Evolutionary conservation across 345 rosid species (phyloP), one percentile per base, ranked within the genome.

Genomic region (Lepidium africanum): DNA sequence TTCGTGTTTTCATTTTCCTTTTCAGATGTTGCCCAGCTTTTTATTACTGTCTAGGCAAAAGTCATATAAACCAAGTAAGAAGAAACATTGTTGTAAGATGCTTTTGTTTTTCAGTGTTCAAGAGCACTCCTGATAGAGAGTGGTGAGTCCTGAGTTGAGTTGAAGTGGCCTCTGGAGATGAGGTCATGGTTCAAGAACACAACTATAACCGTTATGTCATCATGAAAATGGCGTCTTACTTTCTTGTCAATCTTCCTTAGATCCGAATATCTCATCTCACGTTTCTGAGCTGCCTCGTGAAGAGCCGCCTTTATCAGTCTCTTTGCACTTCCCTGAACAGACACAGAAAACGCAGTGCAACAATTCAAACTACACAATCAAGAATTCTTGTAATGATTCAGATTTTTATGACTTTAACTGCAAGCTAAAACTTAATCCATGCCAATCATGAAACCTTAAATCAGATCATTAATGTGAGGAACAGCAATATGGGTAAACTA

Each of bases 201-300:
- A 56, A 92, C 88, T 64, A 87, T 81, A 7, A 85, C 98, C 10
- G 98, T 89, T 73, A 92, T 85, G 71, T 89, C 98, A n/a, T 92
- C 98, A 5, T 92, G 98, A 69, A 92, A 92, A 78, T 89, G 95
- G 7, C 96, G 92, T 32, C 96, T 89, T 36, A 92, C 98, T 75
- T 84, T 84, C 87, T 83, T 89, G 78, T 87, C 93, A 16, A 89
- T 85, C 81, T 87, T 92, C 60, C 81, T 76, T 16, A 89, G 85
- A 82, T 89, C 96, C 5, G 98, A 90, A 77, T 89, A 92, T 78
- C 92, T 72, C 96, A 86, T 85, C 67, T 92, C 92, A 38, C 98
- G 72, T 73, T 86, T 92, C 77, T 83, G 80, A 0, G 98, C 96
- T 9, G 98, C 98, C 84, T 86, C 98, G 11, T 84, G 91, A 13